Percentiles rank a stretch among this genome's conserved stretches.
These are phyloP conservation scores for Suillus discolor DNA, from an alignment of 768 basidiomycete species.

Conservation along the genomic window DNA sequence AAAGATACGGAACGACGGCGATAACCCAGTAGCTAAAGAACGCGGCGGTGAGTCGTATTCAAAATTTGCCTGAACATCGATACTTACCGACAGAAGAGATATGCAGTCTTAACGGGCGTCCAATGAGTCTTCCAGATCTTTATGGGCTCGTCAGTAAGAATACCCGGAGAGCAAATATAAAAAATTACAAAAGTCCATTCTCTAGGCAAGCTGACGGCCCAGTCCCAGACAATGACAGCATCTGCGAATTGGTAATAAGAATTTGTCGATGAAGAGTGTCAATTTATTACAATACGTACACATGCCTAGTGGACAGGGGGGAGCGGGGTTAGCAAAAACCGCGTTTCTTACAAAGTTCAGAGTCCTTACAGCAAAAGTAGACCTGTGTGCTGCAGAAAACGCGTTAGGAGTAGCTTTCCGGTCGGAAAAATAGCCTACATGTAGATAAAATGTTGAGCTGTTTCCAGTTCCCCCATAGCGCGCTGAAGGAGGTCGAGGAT, in stretches of 20 bases:
- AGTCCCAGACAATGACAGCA: constrained; percentile 84
- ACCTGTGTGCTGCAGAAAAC: constrained; percentile 54
- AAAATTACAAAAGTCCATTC: constrained; percentile 73
- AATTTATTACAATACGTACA: constrained; percentile 46
- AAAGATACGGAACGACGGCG: constrained; percentile 73
- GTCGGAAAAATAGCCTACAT: constrained; percentile 42
- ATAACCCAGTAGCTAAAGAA: constrained; percentile 77
- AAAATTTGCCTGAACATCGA: constrained; percentile 20
- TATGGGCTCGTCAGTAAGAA: constrained; percentile 4
- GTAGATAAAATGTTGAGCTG: constrained; percentile 77
- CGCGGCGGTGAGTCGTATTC: constrained; percentile 8
- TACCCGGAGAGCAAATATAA: constrained; percentile 1
- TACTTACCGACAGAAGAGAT: constrained; percentile 80
- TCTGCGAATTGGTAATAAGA: constrained; percentile 43
- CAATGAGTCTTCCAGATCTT: constrained; percentile 84
- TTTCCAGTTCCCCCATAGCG: constrained; percentile 48
- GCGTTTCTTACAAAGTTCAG: constrained; percentile 11
- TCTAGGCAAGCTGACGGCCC: constrained; percentile 75
- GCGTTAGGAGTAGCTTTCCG: constrained; percentile 15
- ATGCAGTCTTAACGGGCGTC: constrained; percentile 83
- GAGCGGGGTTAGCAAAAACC: constrained; percentile 30
- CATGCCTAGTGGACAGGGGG: constrained; percentile 55
- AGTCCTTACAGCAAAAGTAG: constrained; percentile 78
- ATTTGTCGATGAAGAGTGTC: constrained; percentile 16
- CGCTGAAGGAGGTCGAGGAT: constrained; percentile 24